Conservation (phyloP, 371 early-diverging fungal genomes). For the Chytridium lagenaria region DNA sequence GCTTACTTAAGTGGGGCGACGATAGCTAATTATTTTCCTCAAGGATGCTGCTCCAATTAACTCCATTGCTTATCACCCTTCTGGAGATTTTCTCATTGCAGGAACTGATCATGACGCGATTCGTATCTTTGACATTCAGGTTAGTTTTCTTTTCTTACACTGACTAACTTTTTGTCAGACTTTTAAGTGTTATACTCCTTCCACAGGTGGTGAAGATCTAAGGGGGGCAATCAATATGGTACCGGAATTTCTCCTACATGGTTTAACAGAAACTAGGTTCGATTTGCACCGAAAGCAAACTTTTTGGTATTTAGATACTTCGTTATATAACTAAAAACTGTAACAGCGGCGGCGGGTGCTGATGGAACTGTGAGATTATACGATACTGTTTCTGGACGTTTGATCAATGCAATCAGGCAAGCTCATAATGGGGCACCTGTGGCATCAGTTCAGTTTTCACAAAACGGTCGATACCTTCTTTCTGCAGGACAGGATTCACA, state of each 20-base stretch:
- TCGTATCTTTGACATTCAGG: slow-evolving; percentile 83
- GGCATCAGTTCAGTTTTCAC: slow-evolving; percentile 74
- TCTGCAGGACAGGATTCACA: slow-evolving; percentile 80
- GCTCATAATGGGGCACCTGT: slow-evolving; percentile 83
- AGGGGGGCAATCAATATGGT: slow-evolving; percentile 66
- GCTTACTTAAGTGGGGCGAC: background rate
- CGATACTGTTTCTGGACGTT: slow-evolving; percentile 80
- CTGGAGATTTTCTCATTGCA: slow-evolving; percentile 77
- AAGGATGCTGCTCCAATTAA: slow-evolving; percentile 74
- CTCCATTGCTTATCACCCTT: slow-evolving; percentile 84
- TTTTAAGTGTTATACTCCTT: slow-evolving; percentile 74
- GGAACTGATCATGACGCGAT: slow-evolving; percentile 79
- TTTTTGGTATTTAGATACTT: slow-evolving; percentile 59
- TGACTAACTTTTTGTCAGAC: slow-evolving; percentile 41
- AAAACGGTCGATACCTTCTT: slow-evolving; percentile 76
- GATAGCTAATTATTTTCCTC: slow-evolving; percentile 12
- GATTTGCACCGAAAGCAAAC: slow-evolving; percentile 75
- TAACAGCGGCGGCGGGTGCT: slow-evolving; percentile 68
- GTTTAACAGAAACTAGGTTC: slow-evolving; percentile 53
- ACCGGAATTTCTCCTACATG: background rate
- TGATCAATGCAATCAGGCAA: slow-evolving; percentile 68
- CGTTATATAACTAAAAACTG: slow-evolving; percentile 7
- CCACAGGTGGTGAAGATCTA: slow-evolving; percentile 57
- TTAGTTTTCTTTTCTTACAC: background rate
- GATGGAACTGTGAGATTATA: slow-evolving; percentile 90